These are phyloP conservation scores for Fraxinus velutina DNA, from an alignment of 305 asterid species.

Conservation along the genomic window DNA sequence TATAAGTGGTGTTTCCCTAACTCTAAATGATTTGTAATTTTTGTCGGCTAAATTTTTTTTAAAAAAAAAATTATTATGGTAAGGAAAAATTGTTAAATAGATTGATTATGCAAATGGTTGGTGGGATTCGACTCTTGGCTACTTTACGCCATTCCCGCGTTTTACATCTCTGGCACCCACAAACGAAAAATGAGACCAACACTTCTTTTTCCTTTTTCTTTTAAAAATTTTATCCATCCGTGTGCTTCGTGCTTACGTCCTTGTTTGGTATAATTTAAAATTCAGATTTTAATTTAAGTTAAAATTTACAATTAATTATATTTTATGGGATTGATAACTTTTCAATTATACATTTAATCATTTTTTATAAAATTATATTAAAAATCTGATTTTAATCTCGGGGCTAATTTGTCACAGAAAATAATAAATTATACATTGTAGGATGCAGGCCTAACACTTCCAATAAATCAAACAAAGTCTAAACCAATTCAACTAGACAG, in stretches of 20 bases:
- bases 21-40: neutral
- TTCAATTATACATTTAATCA: too few relatives aligned
- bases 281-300: neutral
- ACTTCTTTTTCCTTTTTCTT: neutral
- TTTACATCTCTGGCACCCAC: slow-evolving; percentile 16
- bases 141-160: slow-evolving; percentile 20
- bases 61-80: neutral
- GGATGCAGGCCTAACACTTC: neutral
- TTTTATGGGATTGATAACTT: neutral
- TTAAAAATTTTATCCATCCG: neutral
- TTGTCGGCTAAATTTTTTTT: neutral
- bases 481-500: neutral
- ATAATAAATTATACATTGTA: neutral
- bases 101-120: neutral
- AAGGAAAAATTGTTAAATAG: neutral
- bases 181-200: neutral
- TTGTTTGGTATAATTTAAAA: neutral
- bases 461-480: neutral
- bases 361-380: too few relatives aligned
- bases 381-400: neutral
- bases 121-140: neutral
- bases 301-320: too few relatives aligned
- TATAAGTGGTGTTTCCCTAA: too few relatives aligned
- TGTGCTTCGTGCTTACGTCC: neutral
- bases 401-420: neutral